A percentile compares a stretch with the other conserved stretches of the same genome.
These are phyloP conservation scores for Gastrodia elata DNA, from an alignment of 106 monocot species.

Conservation along the genomic window DNA sequence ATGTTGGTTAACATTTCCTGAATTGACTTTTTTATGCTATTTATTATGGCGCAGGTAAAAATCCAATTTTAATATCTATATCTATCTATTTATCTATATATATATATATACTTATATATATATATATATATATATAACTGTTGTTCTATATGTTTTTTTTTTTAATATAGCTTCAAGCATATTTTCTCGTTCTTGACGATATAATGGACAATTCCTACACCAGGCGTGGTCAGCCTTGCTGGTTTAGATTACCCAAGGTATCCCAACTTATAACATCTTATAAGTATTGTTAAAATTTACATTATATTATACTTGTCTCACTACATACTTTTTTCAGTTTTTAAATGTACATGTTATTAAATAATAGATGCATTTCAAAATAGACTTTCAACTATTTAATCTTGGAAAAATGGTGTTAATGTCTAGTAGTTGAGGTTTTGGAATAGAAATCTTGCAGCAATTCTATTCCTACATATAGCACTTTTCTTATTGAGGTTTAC, in stretches of 20 bases:
- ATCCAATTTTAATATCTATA: too few species aligned
- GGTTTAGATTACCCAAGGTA: slow-evolving; percentile 87
- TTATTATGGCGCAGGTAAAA: too few species aligned
- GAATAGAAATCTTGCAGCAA: too few species aligned
- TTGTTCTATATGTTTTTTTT: not conserved
- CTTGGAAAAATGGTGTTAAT: too few species aligned
- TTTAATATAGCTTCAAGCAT: slow-evolving; percentile 82
- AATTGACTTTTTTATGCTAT: not conserved
- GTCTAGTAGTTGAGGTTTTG: too few species aligned
- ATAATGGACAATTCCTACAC: slow-evolving; percentile 96
- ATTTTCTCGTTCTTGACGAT: slow-evolving; percentile 95
- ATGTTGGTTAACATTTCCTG: not conserved
- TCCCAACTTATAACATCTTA: too few species aligned
- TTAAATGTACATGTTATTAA: not conserved
- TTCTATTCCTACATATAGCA: too few species aligned
- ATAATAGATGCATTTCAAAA: too few species aligned
- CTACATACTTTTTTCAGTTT: not conserved
- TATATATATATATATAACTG: not conserved
- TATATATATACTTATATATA: too few species aligned
- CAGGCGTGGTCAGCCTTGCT: slow-evolving; percentile 92
- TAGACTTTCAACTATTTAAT: too few species aligned
- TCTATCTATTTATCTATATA: not conserved
- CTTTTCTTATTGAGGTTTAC: too few species aligned
- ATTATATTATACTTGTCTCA: not conserved
- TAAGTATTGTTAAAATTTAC: not conserved